Evolutionary conservation across 306 rosid genomes (phyloP), one percentile per base, ranked within the genome.

Genomic region (Ochetophila trinervis): DNA sequence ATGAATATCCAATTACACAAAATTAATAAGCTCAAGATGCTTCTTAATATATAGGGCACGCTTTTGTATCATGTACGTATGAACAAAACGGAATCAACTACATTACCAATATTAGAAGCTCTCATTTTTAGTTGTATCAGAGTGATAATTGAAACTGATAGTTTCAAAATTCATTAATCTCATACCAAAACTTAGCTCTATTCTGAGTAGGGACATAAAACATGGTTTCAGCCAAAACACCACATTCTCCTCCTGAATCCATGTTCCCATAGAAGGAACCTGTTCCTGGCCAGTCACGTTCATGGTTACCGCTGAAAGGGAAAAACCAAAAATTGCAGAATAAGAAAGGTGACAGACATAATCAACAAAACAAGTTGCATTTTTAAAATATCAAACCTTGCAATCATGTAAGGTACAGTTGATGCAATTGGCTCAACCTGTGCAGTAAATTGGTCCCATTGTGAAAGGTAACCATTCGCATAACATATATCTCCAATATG

Each of bases 231-330:
- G 95, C 86, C 72, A 66, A 62, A 45, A 93, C 97, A 51, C 98
- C 98, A 23, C 97, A 93, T 83, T 93, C 98, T 73, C 98, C 98
- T 18, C 98, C 97, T 2, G 94, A 93, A 82, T 93, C 98, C 80
- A 78, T 8, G 86, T 22, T 84, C 65, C 79, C 91, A 55, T 87
- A 93, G 71, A 93, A 87, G 37, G 98, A 89, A 56, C 98, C 96
- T 47, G 81, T 60, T 54, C 80, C 80, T 15, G 95, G 98, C 98
- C 98, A 93, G 83, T 93, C 98, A 66, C 97, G 96, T 77, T 93
- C 97, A 57, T 93, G 98, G 72, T 93, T 93, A 65, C 97, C 98
- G 71, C 98, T 89, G 65, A 32, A 85, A 72, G 73, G 73, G 60
- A 60, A 23, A 63, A 12, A 20, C 51, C 17, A 66, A 23, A 60